Percentiles rank a stretch among this genome's conserved stretches.
Conservation (phyloP, 2,329 filamentous ascomycete genomes). For the Raffaelea albimanens region DNA sequence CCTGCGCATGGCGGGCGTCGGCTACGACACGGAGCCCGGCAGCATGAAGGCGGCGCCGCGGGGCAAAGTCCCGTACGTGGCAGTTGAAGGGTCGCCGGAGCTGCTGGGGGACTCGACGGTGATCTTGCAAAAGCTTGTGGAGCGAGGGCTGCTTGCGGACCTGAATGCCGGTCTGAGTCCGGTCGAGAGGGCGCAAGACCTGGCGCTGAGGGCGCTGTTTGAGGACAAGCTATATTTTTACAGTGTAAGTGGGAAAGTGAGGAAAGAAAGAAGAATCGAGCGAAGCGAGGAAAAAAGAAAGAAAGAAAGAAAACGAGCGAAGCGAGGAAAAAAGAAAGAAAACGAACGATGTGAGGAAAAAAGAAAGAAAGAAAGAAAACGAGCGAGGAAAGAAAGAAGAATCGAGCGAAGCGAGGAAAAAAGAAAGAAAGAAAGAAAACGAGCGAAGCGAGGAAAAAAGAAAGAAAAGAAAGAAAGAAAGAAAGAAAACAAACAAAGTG, state of each 20-base stretch:
- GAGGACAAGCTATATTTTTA: constrained; percentile 55
- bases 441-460: too few relatives aligned
- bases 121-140: constrained; percentile 38
- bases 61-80: constrained; percentile 53
- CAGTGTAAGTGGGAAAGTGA: constrained; percentile 33
- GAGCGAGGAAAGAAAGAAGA: neutral
- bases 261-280: neutral
- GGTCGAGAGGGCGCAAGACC: constrained; percentile 33
- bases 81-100: constrained; percentile 16
- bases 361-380: neutral
- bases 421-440: too few relatives aligned
- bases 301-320: neutral
- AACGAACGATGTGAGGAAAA: constrained; percentile 30
- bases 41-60: constrained; percentile 35
- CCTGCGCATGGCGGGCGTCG: constrained; percentile 40
- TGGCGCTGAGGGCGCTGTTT: constrained; percentile 43
- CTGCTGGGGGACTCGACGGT: constrained; percentile 41
- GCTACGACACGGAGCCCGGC: constrained; percentile 36
- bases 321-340: too few relatives aligned
- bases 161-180: constrained; percentile 34
- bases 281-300: constrained; percentile 22
- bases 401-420: too few relatives aligned
- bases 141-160: constrained; percentile 32
- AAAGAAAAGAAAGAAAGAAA: neutral
- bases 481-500: neutral